A percentile compares a stretch with the other conserved stretches of the same genome.
These are phyloP conservation scores for Citrus cavaleriei DNA, from an alignment of 345 rosid genomes.

Conservation along the genomic window DNA sequence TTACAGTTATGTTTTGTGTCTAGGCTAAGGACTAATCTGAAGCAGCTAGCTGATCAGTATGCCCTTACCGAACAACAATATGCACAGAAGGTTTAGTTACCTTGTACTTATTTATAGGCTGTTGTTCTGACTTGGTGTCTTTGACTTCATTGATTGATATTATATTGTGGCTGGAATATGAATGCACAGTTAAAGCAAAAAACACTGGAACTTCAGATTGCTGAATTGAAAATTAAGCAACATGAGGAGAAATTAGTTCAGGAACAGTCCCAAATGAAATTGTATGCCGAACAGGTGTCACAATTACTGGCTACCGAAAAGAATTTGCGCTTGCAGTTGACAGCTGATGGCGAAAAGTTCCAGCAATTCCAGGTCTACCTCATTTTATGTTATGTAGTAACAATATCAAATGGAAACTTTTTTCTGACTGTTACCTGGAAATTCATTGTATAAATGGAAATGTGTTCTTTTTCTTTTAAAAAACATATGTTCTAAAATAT, in stretches of 20 bases:
- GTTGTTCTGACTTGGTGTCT: neutral
- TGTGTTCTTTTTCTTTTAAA: neutral
- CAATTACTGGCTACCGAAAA: slow-evolving; percentile 85
- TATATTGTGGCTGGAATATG: slow-evolving; percentile 13
- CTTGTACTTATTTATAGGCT: neutral
- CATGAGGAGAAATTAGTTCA: slow-evolving; percentile 78
- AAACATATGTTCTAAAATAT: neutral
- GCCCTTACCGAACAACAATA: slow-evolving; percentile 75
- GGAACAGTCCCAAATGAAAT: slow-evolving; percentile 88
- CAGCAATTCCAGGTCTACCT: slow-evolving; percentile 82
- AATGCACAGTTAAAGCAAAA: slow-evolving; percentile 80
- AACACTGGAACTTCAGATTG: slow-evolving; percentile 73
- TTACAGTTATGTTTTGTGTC: neutral
- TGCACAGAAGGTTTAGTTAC: slow-evolving; percentile 59
- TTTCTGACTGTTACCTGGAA: neutral
- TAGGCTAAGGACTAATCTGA: slow-evolving; percentile 83
- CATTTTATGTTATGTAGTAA: neutral
- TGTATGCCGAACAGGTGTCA: slow-evolving; percentile 85
- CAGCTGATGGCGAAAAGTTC: slow-evolving; percentile 92
- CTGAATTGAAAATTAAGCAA: slow-evolving; percentile 75
- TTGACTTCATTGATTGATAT: neutral
- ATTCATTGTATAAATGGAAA: neutral
- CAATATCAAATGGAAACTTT: neutral
- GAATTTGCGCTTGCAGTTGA: slow-evolving; percentile 74
- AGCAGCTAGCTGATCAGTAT: slow-evolving; percentile 84